phyloP scores from a whole-genome alignment of 169 alveolate species.

The Toxoplasma gondii region DNA sequence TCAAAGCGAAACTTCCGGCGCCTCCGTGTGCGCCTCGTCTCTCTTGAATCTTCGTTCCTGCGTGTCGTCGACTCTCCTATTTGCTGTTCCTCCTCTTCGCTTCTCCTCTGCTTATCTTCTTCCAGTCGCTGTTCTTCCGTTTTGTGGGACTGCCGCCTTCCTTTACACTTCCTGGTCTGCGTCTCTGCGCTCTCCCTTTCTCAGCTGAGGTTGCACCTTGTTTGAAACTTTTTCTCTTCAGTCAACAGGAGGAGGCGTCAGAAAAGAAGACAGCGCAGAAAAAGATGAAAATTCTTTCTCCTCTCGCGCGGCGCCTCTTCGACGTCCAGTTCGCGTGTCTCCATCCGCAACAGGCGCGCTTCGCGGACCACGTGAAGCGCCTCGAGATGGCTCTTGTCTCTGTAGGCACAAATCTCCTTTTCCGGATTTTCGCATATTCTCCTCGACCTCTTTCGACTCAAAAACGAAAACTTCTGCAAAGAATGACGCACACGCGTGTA shows the following conservation, averaged over 20 bases:
- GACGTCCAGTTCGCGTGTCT: neutral
- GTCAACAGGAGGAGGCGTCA: neutral
- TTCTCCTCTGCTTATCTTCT: neutral
- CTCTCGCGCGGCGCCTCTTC: slow-evolving; percentile 6
- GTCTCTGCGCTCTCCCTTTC: neutral
- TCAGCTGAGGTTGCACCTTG: neutral
- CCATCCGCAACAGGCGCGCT: slow-evolving; percentile 31
- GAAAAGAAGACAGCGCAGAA: neutral
- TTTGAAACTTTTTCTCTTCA: neutral
- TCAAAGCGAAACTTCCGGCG: too few relatives aligned
- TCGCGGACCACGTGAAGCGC: neutral
- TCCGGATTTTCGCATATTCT: neutral
- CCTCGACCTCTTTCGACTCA: neutral
- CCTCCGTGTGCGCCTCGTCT: neutral
- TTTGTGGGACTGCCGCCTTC: neutral
- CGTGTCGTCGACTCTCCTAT: too few relatives aligned
- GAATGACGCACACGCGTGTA: too few relatives aligned
- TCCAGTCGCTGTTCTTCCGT: neutral
- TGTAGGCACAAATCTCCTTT: neutral
- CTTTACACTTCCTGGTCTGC: neutral
- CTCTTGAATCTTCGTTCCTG: neutral
- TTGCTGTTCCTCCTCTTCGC: too few relatives aligned
- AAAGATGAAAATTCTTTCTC: neutral
- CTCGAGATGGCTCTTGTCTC: slow-evolving; percentile 13
- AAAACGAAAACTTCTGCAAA: too few relatives aligned